Percentiles rank a stretch among this genome's conserved stretches.
phyloP scores from a whole-genome alignment of 177 flowering plant genomes.

The Vitis hybrid region DNA sequence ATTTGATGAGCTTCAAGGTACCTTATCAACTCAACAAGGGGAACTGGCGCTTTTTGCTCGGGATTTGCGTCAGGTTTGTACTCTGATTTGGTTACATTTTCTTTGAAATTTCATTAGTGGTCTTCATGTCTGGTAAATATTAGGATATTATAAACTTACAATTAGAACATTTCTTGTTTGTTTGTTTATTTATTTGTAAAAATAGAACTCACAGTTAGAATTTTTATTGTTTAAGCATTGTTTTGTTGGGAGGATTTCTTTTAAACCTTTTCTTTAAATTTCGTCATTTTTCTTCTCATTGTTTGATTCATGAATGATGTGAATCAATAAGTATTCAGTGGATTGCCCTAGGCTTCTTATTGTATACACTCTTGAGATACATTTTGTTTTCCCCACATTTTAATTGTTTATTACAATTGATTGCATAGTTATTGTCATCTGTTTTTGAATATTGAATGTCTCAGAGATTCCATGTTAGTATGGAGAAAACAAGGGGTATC shows the following conservation, averaged over 20 bases:
- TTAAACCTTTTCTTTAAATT: background rate
- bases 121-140: no score
- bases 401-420: background rate
- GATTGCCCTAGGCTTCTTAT: no score
- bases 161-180: no score
- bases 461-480: conserved; percentile 63
- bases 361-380: no score
- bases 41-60: conserved; percentile 80
- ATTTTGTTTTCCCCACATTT: background rate
- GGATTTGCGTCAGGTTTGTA: conserved; percentile 86
- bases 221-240: background rate
- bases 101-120: no score
- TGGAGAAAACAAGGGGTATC: conserved; percentile 49
- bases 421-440: background rate
- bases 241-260: background rate
- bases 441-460: conserved; percentile 6
- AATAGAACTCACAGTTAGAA: no score
- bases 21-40: conserved; percentile 67
- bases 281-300: background rate
- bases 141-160: no score
- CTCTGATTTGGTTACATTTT: background rate
- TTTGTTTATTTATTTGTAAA: no score
- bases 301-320: background rate
- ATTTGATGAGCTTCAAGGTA: conserved; percentile 70
- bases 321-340: no score